These are phyloP conservation scores for Arachnomyces sp. DNA, from an alignment of 2,329 filamentous ascomycete species.

Conservation along the genomic window DNA sequence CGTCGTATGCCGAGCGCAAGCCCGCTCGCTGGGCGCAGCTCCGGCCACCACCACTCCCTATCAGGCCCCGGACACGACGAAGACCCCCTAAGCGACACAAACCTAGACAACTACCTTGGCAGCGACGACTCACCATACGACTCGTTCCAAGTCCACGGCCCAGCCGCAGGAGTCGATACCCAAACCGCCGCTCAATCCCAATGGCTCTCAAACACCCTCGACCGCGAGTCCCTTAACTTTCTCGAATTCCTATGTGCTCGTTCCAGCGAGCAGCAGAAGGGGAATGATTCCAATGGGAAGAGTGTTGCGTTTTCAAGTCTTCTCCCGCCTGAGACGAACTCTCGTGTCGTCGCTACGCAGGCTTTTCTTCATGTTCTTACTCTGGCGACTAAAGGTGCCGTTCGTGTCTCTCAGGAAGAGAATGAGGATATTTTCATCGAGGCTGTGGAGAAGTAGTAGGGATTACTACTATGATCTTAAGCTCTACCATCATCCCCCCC, in stretches of 20 bases:
- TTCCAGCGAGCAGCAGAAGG: conserved; percentile 29
- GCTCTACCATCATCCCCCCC: no score
- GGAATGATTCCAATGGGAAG: conserved; percentile 18
- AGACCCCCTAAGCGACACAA: conserved; percentile 7
- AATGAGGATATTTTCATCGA: conserved; percentile 5
- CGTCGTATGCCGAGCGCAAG: conserved; percentile 51
- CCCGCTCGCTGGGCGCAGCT: conserved; percentile 49
- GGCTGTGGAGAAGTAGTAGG: no score
- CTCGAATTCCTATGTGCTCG: conserved; percentile 48
- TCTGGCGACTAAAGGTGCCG: conserved; percentile 57
- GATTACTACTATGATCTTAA: no score
- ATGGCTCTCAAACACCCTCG: conserved; percentile 45
- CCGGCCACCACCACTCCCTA: conserved; percentile 7
- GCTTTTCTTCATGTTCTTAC: conserved; percentile 67
- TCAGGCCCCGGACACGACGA: conserved; percentile 1
- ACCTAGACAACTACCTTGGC: conserved; percentile 20
- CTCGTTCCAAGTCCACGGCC: conserved; percentile 40
- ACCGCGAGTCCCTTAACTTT: conserved; percentile 55
- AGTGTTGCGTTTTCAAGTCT: conserved; percentile 59
- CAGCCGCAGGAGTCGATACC: conserved; percentile 39
- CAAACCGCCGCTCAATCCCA: conserved; percentile 41
- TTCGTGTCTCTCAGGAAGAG: conserved; percentile 53
- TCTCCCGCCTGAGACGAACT: conserved; percentile 50
- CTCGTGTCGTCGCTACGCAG: conserved; percentile 58
- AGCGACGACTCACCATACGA: conserved; percentile 21